These are phyloP conservation scores for Actinidia arguta DNA, from an alignment of 179 eudicot species.

Conservation along the genomic window DNA sequence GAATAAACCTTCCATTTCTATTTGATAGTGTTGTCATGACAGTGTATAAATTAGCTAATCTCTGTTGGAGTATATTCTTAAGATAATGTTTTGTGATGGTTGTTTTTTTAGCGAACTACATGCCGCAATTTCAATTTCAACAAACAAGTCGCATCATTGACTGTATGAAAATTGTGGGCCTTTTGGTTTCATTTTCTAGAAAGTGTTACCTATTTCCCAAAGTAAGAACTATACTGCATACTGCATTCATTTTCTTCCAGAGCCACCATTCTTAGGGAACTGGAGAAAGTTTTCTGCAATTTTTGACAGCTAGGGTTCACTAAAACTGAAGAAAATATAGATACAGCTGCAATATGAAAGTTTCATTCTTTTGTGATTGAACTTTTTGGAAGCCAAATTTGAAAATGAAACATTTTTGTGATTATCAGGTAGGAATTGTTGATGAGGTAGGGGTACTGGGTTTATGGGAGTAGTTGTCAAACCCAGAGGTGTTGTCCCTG, in stretches of 20 bases:
- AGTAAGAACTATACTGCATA: too few species aligned
- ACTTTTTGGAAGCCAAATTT: constrained; percentile 2
- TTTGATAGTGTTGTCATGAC: not conserved
- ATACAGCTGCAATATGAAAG: not conserved
- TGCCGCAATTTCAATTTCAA: not conserved
- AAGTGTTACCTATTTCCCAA: too few species aligned
- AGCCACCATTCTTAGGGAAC: not conserved
- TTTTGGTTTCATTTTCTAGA: too few species aligned
- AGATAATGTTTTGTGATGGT: too few species aligned
- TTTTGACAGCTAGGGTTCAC: not conserved
- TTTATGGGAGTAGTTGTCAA: too few species aligned
- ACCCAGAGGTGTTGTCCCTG: too few species aligned
- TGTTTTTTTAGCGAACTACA: not conserved
- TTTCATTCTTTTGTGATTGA: not conserved
- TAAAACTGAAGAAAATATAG: not conserved
- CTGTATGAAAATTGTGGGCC: not conserved
- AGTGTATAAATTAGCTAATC: not conserved
- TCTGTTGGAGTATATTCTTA: not conserved
- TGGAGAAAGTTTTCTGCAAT: not conserved
- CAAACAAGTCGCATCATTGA: not conserved
- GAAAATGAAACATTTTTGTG: not conserved
- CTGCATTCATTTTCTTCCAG: too few species aligned
- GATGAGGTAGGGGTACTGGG: too few species aligned
- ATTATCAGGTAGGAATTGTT: too few species aligned
- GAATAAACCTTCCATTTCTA: not conserved